Percentiles rank a stretch among this genome's conserved stretches.
Evolutionary conservation across 2,329 filamentous ascomycete species (phyloP).

Genomic region (Apiospora kogelbergensis): DNA sequence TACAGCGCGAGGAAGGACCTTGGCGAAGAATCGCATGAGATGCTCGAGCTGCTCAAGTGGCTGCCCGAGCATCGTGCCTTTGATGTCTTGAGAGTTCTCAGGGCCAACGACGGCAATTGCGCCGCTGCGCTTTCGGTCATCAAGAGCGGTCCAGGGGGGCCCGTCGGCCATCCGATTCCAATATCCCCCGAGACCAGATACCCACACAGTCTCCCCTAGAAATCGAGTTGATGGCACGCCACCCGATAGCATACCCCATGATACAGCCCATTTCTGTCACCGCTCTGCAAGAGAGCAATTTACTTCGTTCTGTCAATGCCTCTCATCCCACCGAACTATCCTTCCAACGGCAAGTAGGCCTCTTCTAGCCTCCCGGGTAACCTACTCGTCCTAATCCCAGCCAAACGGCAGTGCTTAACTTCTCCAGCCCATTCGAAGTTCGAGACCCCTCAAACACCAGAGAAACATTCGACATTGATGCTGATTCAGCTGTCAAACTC

Average conservation of each 20-base stretch:
- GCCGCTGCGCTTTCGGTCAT: not conserved
- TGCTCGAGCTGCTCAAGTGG: constrained; percentile 2
- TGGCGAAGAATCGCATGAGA: constrained; percentile 5
- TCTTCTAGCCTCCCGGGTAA: not conserved
- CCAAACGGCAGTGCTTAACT: not conserved
- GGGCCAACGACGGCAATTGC: constrained; percentile 5
- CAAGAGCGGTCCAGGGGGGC: not conserved
- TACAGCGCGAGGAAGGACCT: not conserved
- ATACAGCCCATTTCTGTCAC: not conserved
- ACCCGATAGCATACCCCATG: constrained; percentile 5
- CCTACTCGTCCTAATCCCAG: not conserved
- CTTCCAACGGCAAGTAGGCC: not conserved
- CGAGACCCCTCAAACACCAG: not conserved
- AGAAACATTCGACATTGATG: not conserved
- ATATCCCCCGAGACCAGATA: not conserved
- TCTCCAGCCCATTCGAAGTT: not conserved
- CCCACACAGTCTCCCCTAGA: not conserved
- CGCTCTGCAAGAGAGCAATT: not conserved
- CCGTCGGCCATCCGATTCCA: not conserved
- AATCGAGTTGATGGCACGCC: constrained; percentile 2
- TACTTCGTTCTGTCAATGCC: not conserved
- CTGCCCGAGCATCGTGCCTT: constrained; percentile 8
- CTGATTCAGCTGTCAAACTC: constrained; percentile 8
- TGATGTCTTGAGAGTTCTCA: not conserved
- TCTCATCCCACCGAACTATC: not conserved